phyloP scores from a whole-genome alignment of 2,329 filamentous ascomycete genomes.

The Alternaria sp. region DNA sequence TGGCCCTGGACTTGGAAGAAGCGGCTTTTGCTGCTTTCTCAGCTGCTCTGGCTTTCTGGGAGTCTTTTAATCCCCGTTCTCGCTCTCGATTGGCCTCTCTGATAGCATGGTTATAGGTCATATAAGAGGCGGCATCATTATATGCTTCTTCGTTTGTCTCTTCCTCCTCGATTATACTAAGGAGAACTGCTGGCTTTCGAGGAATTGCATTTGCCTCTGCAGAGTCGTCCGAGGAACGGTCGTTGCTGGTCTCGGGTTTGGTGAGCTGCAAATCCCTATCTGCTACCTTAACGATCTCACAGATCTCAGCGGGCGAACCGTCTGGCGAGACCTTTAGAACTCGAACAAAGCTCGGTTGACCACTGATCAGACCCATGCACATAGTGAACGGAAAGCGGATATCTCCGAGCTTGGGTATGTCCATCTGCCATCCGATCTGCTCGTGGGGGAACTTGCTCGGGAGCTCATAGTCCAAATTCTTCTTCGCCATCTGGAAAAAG shows the following conservation, averaged over 20 bases:
- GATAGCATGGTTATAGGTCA: background rate
- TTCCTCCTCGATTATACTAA: background rate
- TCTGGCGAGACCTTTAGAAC: background rate
- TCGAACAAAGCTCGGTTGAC: background rate
- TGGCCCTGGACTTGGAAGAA: background rate
- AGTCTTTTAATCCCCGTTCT: background rate
- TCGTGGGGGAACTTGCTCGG: background rate
- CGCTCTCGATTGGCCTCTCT: too few relatives aligned
- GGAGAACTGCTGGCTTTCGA: background rate
- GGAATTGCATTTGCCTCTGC: background rate
- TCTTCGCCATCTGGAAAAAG: background rate
- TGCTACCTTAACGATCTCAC: background rate
- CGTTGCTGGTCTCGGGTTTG: background rate
- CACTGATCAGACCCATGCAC: background rate
- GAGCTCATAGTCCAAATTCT: background rate
- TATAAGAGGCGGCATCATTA: background rate
- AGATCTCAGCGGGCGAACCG: background rate
- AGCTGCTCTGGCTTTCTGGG: background rate
- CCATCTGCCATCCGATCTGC: background rate
- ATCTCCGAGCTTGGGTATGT: background rate
- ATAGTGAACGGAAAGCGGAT: background rate
- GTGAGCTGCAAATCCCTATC: background rate
- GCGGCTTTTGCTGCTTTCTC: background rate
- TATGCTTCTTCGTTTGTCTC: background rate
- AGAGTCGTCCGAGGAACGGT: background rate